Evolutionary conservation across 2,329 filamentous ascomycete genomes (phyloP).

Genomic region (Thelonectria blattea): DNA sequence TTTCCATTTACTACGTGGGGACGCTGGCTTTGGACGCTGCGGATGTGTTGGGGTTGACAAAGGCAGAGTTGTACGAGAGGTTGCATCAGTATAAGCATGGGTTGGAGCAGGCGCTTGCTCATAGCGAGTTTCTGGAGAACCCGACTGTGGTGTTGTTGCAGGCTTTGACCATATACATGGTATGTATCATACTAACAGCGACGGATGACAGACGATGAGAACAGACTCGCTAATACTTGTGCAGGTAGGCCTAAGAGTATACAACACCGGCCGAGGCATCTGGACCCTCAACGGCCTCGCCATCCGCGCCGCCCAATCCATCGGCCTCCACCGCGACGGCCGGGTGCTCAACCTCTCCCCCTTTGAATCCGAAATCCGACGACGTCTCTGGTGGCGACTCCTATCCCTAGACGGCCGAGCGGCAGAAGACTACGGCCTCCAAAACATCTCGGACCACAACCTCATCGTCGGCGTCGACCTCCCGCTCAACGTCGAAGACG

Average conservation of each 20-base stretch:
- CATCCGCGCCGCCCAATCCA: slow-evolving; percentile 53
- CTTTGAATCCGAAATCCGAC: slow-evolving; percentile 62
- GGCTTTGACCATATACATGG: slow-evolving; percentile 47
- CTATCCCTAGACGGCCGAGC: slow-evolving; percentile 56
- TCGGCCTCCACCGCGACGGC: slow-evolving; percentile 62
- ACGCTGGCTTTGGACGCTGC: slow-evolving; percentile 47
- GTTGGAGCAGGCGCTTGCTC: slow-evolving; percentile 47
- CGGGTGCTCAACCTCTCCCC: slow-evolving; percentile 52
- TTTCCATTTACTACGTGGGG: slow-evolving; percentile 57
- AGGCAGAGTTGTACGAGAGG: slow-evolving; percentile 29
- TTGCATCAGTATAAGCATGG: slow-evolving; percentile 42
- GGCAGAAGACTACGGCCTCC: slow-evolving; percentile 62
- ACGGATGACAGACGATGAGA: too few relatives aligned
- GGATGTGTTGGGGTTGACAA: slow-evolving; percentile 42
- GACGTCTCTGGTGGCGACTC: slow-evolving; percentile 61
- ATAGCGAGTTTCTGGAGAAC: slow-evolving; percentile 48
- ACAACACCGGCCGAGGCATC: slow-evolving; percentile 43
- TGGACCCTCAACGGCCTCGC: slow-evolving; percentile 53
- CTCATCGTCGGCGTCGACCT: slow-evolving; percentile 51
- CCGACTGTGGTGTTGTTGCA: slow-evolving; percentile 46
- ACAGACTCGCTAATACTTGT: neutral
- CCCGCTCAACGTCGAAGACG: slow-evolving; percentile 63
- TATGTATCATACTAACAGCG: too few relatives aligned
- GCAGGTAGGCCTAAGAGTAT: slow-evolving; percentile 40
- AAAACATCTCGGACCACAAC: slow-evolving; percentile 17